Conservation (phyloP, 164 flowering plant species). For the Aristolochia contorta region DNA sequence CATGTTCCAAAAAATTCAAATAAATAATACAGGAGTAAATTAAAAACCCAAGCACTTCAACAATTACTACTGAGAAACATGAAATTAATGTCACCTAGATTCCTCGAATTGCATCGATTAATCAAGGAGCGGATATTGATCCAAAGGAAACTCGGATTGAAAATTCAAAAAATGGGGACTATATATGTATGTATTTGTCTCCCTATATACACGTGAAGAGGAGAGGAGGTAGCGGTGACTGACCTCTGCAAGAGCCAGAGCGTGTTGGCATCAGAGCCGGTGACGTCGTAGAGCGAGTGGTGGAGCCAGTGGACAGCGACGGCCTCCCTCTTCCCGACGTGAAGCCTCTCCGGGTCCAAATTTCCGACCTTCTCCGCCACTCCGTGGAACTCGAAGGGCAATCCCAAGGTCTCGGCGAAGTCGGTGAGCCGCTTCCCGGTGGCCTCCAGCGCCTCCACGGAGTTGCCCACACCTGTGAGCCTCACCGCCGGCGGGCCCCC, state of each 20-base stretch:
- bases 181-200: no score
- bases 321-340: slow-evolving; percentile 79
- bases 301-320: slow-evolving; percentile 97
- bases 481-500: slow-evolving; percentile 87
- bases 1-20: no score
- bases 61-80: no score
- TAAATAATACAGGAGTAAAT: no score
- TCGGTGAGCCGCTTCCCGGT: slow-evolving; percentile 90
- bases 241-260: slow-evolving; percentile 88
- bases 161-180: no score
- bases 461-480: slow-evolving; percentile 80
- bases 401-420: slow-evolving; percentile 77
- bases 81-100: no score
- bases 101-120: no score
- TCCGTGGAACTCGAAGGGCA: slow-evolving; percentile 82
- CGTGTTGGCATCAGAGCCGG: slow-evolving; percentile 79
- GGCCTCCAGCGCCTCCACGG: slow-evolving; percentile 71
- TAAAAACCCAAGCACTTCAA: no score
- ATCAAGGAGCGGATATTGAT: no score
- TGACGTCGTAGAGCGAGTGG: slow-evolving; percentile 90
- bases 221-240: no score
- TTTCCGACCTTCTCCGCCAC: slow-evolving; percentile 85
- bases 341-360: slow-evolving; percentile 60
- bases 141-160: no score
- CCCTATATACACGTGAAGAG: no score